phyloP scores from a whole-genome alignment of 805 yeast species.

The Hanseniaspora taiwanica region DNA sequence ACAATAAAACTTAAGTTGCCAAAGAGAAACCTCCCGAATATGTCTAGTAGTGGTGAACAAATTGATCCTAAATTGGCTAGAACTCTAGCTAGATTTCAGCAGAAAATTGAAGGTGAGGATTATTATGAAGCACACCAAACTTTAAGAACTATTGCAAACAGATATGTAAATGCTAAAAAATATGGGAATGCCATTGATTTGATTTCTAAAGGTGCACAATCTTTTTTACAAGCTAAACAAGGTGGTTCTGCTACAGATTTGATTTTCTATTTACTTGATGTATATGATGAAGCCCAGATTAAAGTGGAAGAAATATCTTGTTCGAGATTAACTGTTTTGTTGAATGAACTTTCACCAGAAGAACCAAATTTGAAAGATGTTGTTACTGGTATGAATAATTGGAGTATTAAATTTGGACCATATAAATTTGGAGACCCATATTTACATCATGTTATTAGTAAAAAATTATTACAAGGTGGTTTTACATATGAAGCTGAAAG shows the following conservation, averaged over 20 bases:
- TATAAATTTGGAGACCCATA: conserved; percentile 60
- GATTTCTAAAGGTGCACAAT: conserved; percentile 56
- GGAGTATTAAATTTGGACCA: conserved; percentile 43
- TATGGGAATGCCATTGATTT: conserved; percentile 62
- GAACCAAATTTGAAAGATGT: conserved; percentile 58
- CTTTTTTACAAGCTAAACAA: conserved; percentile 55
- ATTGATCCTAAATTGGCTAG: conserved; percentile 33
- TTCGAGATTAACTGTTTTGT: conserved; percentile 33
- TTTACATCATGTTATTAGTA: conserved; percentile 62
- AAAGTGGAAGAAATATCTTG: conserved; percentile 32
- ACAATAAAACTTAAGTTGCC: background rate
- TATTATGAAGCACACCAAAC: conserved; percentile 96
- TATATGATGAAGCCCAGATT: conserved; percentile 40
- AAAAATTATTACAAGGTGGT: conserved; percentile 40
- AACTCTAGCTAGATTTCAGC: conserved; percentile 54
- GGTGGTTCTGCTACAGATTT: conserved; percentile 76
- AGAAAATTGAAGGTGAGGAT: conserved; percentile 56
- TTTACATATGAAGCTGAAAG: conserved; percentile 56
- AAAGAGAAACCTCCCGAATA: background rate
- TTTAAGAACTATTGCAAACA: conserved; percentile 73
- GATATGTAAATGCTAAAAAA: conserved; percentile 60
- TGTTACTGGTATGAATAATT: conserved; percentile 49
- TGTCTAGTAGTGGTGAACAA: conserved; percentile 4
- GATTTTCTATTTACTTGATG: conserved; percentile 55
- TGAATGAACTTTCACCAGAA: conserved; percentile 29